These are phyloP conservation scores for Diplodia scrobiculata DNA, from an alignment of 2,329 filamentous ascomycete species.

Conservation along the genomic window DNA sequence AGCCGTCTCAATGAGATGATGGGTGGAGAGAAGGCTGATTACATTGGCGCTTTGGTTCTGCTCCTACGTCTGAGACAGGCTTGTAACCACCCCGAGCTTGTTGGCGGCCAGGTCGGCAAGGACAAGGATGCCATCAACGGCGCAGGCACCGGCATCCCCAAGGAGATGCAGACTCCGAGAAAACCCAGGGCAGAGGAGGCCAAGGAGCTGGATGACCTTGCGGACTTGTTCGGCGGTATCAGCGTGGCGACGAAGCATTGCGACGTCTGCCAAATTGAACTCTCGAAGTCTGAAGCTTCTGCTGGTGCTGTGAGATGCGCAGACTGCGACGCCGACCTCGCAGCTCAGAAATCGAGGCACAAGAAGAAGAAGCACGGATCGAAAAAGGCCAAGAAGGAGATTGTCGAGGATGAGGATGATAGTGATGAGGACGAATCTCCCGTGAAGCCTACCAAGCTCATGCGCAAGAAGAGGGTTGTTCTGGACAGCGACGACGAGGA, in stretches of 20 bases:
- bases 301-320: constrained; percentile 63
- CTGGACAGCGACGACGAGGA: constrained; percentile 68
- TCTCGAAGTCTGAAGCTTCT: constrained; percentile 60
- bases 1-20: constrained; percentile 87
- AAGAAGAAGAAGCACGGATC: constrained; percentile 49
- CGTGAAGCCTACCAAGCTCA: constrained; percentile 12
- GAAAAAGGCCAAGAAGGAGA: constrained; percentile 47
- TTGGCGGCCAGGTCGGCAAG: constrained; percentile 79
- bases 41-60: constrained; percentile 89
- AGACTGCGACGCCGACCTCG: constrained; percentile 74
- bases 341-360: constrained; percentile 53
- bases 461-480: constrained; percentile 46
- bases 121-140: constrained; percentile 80
- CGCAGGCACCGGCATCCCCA: constrained; percentile 35
- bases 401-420: constrained; percentile 46
- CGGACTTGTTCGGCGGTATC: constrained; percentile 82
- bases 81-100: constrained; percentile 89
- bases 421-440: constrained; percentile 40
- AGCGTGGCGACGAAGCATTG: constrained; percentile 77
- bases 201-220: constrained; percentile 76
- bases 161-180: constrained; percentile 40
- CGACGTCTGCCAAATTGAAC: constrained; percentile 74
- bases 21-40: constrained; percentile 75
- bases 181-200: constrained; percentile 55
- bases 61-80: constrained; percentile 88